These are phyloP conservation scores for Zygoascus flipseniorum DNA, from an alignment of 805 yeast genomes.

Conservation along the genomic window DNA sequence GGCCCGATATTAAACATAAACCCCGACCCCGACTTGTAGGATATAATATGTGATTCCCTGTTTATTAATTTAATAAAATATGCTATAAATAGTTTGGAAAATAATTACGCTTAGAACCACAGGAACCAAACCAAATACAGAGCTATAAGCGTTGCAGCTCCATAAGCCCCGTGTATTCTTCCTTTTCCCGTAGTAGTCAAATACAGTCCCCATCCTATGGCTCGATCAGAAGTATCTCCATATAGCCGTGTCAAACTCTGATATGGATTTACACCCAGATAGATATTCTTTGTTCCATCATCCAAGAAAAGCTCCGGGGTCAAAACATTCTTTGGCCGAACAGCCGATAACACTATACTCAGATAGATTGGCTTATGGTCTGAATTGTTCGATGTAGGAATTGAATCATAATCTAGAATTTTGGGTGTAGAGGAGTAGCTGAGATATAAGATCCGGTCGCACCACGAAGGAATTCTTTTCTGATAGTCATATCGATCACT, in stretches of 20 bases:
- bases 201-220: slow-evolving; percentile 14
- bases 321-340: slow-evolving; percentile 6
- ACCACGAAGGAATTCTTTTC: slow-evolving; percentile 78
- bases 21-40: too few species aligned
- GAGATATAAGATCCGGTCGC: slow-evolving; percentile 70
- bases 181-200: slow-evolving; percentile 8
- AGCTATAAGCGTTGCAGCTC: slow-evolving; percentile 1
- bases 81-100: too few species aligned
- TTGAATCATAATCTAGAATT: slow-evolving; percentile 40
- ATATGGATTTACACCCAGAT: slow-evolving; percentile 3
- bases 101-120: background rate
- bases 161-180: slow-evolving; percentile 1
- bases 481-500: slow-evolving; percentile 39
- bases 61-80: too few species aligned
- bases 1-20: too few species aligned
- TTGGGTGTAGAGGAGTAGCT: slow-evolving; percentile 30
- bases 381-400: slow-evolving; percentile 43
- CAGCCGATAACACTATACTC: slow-evolving; percentile 14
- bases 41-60: too few species aligned
- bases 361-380: slow-evolving; percentile 79
- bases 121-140: slow-evolving; percentile 4
- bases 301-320: background rate
- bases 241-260: background rate
- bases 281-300: background rate
- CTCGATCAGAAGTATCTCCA: slow-evolving; percentile 9